Evolutionary conservation across 192 early-diverging fungal species (phyloP).

Genomic region (Gamsiella multidivaricata): DNA sequence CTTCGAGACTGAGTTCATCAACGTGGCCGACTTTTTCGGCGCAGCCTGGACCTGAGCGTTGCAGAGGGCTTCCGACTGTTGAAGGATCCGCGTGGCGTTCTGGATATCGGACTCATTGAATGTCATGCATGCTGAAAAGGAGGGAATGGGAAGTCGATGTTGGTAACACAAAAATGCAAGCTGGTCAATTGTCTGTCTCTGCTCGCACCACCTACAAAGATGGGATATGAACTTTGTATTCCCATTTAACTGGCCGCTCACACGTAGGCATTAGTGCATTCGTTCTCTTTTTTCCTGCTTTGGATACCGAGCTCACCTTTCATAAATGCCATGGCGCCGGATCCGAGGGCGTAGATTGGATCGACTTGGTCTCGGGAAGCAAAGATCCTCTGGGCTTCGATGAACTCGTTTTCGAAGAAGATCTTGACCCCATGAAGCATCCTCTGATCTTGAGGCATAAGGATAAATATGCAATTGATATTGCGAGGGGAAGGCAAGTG

Average conservation of each 20-base stretch:
- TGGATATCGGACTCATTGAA: conserved; percentile 59
- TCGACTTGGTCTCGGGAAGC: conserved; percentile 56
- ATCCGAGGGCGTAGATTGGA: conserved; percentile 64
- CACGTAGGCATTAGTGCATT: neutral
- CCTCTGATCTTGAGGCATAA: conserved; percentile 28
- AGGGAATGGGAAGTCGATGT: neutral
- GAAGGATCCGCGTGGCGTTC: conserved; percentile 53
- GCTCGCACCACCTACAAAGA: no score
- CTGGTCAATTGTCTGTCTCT: no score
- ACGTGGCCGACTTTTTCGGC: conserved; percentile 51
- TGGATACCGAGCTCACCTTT: conserved; percentile 65
- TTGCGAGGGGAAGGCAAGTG: neutral
- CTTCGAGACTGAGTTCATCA: conserved; percentile 51
- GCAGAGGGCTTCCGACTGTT: conserved; percentile 56
- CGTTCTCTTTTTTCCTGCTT: neutral
- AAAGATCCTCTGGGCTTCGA: conserved; percentile 63
- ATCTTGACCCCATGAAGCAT: conserved; percentile 55
- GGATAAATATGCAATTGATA: no score
- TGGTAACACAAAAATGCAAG: neutral
- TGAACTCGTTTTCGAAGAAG: conserved; percentile 68
- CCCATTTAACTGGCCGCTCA: no score
- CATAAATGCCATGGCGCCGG: conserved; percentile 63
- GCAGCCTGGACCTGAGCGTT: conserved; percentile 63
- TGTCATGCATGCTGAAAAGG: conserved; percentile 53
- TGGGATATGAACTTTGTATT: no score